Base-by-base conservation (phyloP, 2,329 filamentous ascomycete genomes). In the Beauveria varroae region DNA sequence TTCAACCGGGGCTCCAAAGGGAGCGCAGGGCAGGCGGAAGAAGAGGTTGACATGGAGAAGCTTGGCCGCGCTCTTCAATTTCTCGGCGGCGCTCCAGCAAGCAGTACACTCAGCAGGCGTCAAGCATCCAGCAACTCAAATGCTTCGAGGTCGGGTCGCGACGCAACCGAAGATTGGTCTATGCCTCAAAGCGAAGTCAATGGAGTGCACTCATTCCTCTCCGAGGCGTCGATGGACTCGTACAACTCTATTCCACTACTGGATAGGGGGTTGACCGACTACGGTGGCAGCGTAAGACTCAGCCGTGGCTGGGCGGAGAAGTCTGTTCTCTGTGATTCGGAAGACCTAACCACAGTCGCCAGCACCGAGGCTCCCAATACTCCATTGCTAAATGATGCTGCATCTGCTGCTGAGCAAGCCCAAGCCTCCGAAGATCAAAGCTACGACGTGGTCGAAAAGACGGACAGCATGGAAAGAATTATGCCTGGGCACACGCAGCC, bases 241-340 rank as follows among this genome's bases (percentile, higher is more conserved):
- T 92, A 91, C 70, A 87, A 84, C 44, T 93, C 90, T 0, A 86
- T 87, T 40, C 90, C 91, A 4, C 79, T 95, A 8, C 80, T 96
- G 14, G 88, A 93, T 63, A 84, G 89, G 55, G 89, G 82, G 3
- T 70, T 81, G 34, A 80, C 78, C 0, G 81, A 85, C 47, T 80
- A 84, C 64, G 79, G 72, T 1, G 73, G 68, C 8, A 78, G 77
- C 64, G 74, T 73, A 61, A 73, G 71, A 43, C 67, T 69, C 28
- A 75, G 75, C 12, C 72, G 70, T 7, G 77, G 80, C 62, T 86
- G 84, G 84, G 79, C 79, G 10, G 74, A 84, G 44, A 78, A 75
- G 47, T 86, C 85, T 0, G 70, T 86, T 30, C 74, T 86, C 5
- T 76, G 79, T 57, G 81, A 74, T 0, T 75, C 79, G 1, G 81